Evolutionary conservation across 2,329 filamentous ascomycete species (phyloP), one percentile per base, ranked within the genome.

Genomic region (Fusarium sp.): DNA sequence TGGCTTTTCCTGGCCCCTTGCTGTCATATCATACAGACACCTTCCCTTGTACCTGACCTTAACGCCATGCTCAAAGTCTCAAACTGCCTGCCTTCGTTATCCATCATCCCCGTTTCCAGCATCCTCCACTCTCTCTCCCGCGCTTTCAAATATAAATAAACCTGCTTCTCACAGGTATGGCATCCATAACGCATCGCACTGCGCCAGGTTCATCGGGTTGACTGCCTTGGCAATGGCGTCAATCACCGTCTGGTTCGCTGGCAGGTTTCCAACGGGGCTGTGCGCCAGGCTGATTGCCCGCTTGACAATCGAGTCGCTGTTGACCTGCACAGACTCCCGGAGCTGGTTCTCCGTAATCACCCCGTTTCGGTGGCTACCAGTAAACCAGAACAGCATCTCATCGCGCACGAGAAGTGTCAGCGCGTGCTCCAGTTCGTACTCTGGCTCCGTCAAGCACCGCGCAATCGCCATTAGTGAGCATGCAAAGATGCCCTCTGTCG

Each of bases 331-430:
- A 68, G 91, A 89, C 62, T 96, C 93, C 23, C 93, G 86, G 51
- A 97, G 84, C 77, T 93, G 90, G 34, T 86, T 89, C 63, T 94
- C 91, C 46, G 79, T 80, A 50, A 82, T 82, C 16, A 74, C 77
- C 41, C 77, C 79, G 12, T 71, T 71, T 12, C 94, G 89, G 78
- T 97, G 93, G 69, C 85, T 89, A 70, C 90, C 92, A 3, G 93
- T 97, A 74, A 95, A 95, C 96, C 96, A 99, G 83, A 95, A 97
- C 71, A 95, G 95, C 88, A 99, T 97, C 82, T 99, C 96, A 76
- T 99, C 96, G 7, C 96, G 90, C 68, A 99, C 96, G 80, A 98
- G 98, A 63, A 99, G 89, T 60, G 92, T 94, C 52, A 99, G 88
- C 65, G 97, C 94, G 80, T 98, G 95, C 78, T 97, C 96, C n/a